Percentiles rank a stretch among this genome's conserved stretches.
Evolutionary conservation across 73 alveolate species (phyloP).

Genomic region (Symbiodinium pilosum): DNA sequence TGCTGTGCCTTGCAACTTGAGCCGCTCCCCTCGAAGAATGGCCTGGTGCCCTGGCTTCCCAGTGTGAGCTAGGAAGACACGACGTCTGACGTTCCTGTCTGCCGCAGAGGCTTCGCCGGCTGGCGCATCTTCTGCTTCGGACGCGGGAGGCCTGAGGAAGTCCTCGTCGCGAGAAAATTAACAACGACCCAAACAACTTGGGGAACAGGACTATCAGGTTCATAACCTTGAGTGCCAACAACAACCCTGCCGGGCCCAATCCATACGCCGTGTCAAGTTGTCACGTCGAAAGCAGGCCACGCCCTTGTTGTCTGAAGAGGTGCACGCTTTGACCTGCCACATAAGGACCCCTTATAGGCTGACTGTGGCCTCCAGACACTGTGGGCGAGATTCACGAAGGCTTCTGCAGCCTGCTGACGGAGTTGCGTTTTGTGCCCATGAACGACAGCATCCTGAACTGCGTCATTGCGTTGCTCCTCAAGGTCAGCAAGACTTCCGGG

Average conservation of each 20-base stretch:
- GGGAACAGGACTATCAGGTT: neutral
- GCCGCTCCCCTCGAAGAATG: too few relatives aligned
- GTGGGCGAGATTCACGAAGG: slow-evolving; percentile 32
- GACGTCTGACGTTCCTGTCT: too few relatives aligned
- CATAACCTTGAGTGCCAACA: neutral
- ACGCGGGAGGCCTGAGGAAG: too few relatives aligned
- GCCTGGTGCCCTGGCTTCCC: too few relatives aligned
- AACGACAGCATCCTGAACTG: neutral
- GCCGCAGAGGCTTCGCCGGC: too few relatives aligned
- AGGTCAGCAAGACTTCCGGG: neutral
- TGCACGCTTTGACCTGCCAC: neutral
- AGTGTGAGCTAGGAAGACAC: too few relatives aligned
- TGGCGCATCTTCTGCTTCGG: too few relatives aligned
- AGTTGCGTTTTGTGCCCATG: neutral
- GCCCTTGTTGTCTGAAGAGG: neutral
- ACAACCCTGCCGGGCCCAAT: neutral
- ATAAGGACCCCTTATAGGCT: slow-evolving; percentile 39
- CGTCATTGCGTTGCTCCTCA: neutral
- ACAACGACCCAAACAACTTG: neutral
- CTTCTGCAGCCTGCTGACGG: slow-evolving; percentile 10
- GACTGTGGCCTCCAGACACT: slow-evolving; percentile 9
- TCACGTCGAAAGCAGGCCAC: neutral
- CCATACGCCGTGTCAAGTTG: neutral
- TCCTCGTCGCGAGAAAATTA: too few relatives aligned
- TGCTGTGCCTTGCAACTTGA: too few relatives aligned